These are phyloP conservation scores for Backusella liffmaniae DNA, from an alignment of 192 early-diverging fungal genomes.

Conservation along the genomic window DNA sequence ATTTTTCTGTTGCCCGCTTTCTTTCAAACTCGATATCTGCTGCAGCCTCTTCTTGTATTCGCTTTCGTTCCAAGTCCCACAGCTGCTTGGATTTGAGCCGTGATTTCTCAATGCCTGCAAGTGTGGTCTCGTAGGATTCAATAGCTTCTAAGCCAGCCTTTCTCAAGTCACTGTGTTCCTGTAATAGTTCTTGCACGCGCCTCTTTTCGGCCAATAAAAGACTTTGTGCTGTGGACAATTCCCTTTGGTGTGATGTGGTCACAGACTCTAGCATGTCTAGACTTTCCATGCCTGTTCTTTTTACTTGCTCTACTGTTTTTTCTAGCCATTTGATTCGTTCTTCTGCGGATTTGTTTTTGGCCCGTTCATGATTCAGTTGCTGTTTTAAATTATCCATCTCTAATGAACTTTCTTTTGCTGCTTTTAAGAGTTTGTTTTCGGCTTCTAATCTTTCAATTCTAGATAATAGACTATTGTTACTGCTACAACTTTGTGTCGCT, in stretches of 20 bases:
- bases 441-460: conserved; percentile 8
- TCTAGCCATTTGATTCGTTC: conserved; percentile 16
- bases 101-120: conserved; percentile 32
- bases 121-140: conserved; percentile 38
- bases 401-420: neutral
- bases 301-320: conserved; percentile 23
- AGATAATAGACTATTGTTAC: neutral
- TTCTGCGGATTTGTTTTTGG: neutral
- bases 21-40: neutral
- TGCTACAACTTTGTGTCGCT: neutral
- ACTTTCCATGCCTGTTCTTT: conserved; percentile 33
- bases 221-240: conserved; percentile 2
- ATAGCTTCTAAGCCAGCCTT: conserved; percentile 38
- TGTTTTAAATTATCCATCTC: neutral
- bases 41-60: conserved; percentile 10
- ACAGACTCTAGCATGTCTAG: conserved; percentile 32
- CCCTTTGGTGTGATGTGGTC: conserved; percentile 10
- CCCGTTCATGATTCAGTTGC: neutral
- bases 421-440: conserved; percentile 2
- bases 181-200: conserved; percentile 14
- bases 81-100: conserved; percentile 26
- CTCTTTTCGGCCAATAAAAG: neutral
- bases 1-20: neutral
- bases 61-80: conserved; percentile 3
- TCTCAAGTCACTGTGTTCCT: conserved; percentile 30